Conservation (phyloP, 371 early-diverging fungal species). For the Fennellomyces sp. region DNA sequence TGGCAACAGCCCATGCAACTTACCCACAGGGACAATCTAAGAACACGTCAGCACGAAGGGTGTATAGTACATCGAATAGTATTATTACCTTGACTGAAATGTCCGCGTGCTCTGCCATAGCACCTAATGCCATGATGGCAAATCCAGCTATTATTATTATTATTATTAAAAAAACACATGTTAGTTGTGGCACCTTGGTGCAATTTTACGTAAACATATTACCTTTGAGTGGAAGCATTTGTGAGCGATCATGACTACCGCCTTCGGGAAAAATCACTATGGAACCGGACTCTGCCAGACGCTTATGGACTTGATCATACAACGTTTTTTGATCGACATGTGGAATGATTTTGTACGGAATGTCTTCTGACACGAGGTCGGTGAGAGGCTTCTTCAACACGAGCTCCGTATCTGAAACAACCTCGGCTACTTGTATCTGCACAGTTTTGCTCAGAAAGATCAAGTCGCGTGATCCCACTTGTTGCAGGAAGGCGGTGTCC, state of each 20-base stretch:
- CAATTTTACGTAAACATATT: not conserved
- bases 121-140: constrained; percentile 82
- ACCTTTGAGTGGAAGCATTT: constrained; percentile 87
- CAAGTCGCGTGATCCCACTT: constrained; percentile 54
- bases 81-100: constrained; percentile 60
- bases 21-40: constrained; percentile 78
- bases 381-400: constrained; percentile 47
- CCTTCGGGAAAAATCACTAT: constrained; percentile 94
- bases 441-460: constrained; percentile 51
- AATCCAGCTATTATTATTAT: constrained; percentile 55
- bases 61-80: too few species aligned
- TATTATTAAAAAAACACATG: not conserved
- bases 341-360: constrained; percentile 67
- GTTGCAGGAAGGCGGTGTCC: constrained; percentile 61
- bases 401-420: constrained; percentile 72
- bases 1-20: too few species aligned
- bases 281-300: constrained; percentile 62
- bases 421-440: constrained; percentile 55
- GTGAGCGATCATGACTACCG: constrained; percentile 86
- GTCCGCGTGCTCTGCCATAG: constrained; percentile 75
- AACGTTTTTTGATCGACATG: constrained; percentile 78
- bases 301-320: constrained; percentile 72
- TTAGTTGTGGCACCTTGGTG: not conserved
- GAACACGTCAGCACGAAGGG: not conserved
- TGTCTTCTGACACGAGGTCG: constrained; percentile 19